Conservation (phyloP, 345 rosid species). For the Melaleuca alternifolia region DNA sequence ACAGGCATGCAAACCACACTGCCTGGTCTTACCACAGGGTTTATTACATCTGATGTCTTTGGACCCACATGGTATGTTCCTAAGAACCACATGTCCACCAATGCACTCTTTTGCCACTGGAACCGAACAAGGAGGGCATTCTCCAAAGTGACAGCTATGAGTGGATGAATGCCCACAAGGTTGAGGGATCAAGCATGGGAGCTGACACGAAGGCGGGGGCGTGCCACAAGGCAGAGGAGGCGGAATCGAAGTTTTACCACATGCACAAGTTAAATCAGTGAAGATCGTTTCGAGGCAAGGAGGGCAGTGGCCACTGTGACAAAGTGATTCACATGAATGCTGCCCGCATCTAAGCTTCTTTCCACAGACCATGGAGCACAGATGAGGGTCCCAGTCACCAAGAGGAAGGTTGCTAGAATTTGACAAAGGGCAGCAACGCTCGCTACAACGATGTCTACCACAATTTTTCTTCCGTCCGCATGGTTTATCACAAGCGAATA, state of each 20-base stretch:
- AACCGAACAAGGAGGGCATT: conserved; percentile 91
- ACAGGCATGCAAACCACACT: conserved; percentile 95
- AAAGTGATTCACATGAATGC: conserved; percentile 75
- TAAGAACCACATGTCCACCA: conserved; percentile 89
- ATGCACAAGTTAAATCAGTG: conserved; percentile 84
- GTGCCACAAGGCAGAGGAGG: conserved; percentile 98
- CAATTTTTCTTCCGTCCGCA: conserved; percentile 85
- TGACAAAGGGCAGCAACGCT: conserved; percentile 86
- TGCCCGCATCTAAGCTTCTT: conserved; percentile 92
- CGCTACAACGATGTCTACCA: conserved; percentile 90
- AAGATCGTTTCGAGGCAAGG: conserved; percentile 90
- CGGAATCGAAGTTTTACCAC: conserved; percentile 84
- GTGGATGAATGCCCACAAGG: conserved; percentile 84
- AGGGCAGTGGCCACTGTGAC: conserved; percentile 97
- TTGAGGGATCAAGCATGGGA: conserved; percentile 65
- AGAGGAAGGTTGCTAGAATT: conserved; percentile 25
- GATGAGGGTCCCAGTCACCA: conserved; percentile 77
- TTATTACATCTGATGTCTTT: conserved; percentile 89
- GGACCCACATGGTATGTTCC: conserved; percentile 95
- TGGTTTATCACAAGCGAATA: conserved; percentile 62
- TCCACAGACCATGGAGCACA: conserved; percentile 79
- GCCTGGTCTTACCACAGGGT: conserved; percentile 86
- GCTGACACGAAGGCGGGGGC: conserved; percentile 79
- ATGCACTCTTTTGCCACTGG: conserved; percentile 86
- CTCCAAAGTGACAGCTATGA: conserved; percentile 97